Conservation (phyloP, 129 eudicot genomes). For the Artemisia tridentata region DNA sequence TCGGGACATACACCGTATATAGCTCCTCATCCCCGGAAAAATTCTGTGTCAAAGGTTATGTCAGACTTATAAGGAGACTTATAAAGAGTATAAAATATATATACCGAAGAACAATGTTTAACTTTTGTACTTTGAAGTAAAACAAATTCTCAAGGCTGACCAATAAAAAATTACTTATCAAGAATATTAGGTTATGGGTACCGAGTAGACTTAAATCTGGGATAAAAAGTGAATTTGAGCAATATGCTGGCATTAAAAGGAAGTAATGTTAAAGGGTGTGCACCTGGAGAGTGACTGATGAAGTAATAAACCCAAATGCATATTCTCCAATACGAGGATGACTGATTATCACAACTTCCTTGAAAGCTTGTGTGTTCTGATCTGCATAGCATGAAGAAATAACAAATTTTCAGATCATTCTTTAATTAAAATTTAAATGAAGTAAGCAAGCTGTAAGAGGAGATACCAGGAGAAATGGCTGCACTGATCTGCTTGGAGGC, state of each 20-base stretch:
- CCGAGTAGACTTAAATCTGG: too few relatives aligned
- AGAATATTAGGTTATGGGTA: not conserved
- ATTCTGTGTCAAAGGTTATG: constrained; percentile 28
- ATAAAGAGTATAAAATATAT: not conserved
- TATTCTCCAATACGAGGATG: constrained; percentile 97
- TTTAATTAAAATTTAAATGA: not conserved
- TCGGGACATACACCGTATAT: constrained; percentile 75
- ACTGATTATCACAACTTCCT: constrained; percentile 79
- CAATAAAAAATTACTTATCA: not conserved
- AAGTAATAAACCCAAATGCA: constrained; percentile 89
- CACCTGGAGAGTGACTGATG: constrained; percentile 78
- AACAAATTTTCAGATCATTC: constrained; percentile 3
- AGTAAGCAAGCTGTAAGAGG: not conserved
- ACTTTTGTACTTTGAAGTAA: not conserved
- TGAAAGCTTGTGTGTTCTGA: constrained; percentile 80
- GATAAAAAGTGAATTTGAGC: too few relatives aligned
- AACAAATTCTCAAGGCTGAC: not conserved
- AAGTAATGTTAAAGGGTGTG: constrained; percentile 7
- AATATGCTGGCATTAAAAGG: too few relatives aligned
- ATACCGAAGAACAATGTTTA: not conserved
- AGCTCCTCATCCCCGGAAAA: constrained; percentile 77
- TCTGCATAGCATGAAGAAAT: constrained; percentile 40
- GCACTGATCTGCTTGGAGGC: constrained; percentile 89
- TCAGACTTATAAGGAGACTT: not conserved
- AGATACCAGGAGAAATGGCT: constrained; percentile 80